Evolutionary conservation across 192 early-diverging fungal species (phyloP).

Genomic region (Coemansia sp.): DNA sequence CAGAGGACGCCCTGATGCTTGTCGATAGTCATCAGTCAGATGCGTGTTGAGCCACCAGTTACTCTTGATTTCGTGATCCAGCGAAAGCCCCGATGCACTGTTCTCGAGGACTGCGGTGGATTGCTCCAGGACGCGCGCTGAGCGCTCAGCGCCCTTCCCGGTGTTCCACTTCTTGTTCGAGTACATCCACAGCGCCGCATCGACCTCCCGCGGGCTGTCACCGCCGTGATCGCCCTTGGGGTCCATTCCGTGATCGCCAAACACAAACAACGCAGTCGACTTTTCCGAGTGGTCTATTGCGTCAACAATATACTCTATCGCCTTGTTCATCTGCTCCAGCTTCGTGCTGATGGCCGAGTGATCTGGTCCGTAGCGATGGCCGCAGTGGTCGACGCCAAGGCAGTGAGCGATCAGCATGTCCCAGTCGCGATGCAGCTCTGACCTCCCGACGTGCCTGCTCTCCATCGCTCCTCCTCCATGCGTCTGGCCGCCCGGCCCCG

Average conservation of each 20-base stretch:
- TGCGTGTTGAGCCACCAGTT: conserved; percentile 44
- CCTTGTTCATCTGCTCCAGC: conserved; percentile 80
- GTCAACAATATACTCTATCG: conserved; percentile 65
- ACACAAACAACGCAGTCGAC: conserved; percentile 80
- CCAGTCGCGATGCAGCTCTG: conserved; percentile 58
- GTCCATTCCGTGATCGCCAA: conserved; percentile 99
- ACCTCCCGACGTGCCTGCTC: conserved; percentile 22
- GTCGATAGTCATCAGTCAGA: conserved; percentile 33
- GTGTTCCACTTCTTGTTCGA: conserved; percentile 51
- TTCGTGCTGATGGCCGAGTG: conserved; percentile 86
- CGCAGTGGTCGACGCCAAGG: conserved; percentile 95
- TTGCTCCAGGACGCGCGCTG: conserved; percentile 18
- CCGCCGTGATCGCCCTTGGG: conserved; percentile 95
- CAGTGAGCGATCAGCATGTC: conserved; percentile 88
- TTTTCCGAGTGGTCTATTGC: conserved; percentile 59
- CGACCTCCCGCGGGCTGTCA: conserved; percentile 86
- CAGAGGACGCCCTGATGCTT: neutral
- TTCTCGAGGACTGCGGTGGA: conserved; percentile 11
- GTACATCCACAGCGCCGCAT: conserved; percentile 84
- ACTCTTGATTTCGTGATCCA: conserved; percentile 54
- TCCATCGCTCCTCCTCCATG: too few species aligned
- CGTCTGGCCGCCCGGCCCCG: conserved; percentile 7
- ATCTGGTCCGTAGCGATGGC: conserved; percentile 86
- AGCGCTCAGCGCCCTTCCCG: conserved; percentile 44
- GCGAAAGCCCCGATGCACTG: conserved; percentile 26